Percentiles rank a stretch among this genome's conserved stretches.
These are phyloP conservation scores for Kockiozyma suomiensis DNA, from an alignment of 805 yeast genomes.

Conservation along the genomic window DNA sequence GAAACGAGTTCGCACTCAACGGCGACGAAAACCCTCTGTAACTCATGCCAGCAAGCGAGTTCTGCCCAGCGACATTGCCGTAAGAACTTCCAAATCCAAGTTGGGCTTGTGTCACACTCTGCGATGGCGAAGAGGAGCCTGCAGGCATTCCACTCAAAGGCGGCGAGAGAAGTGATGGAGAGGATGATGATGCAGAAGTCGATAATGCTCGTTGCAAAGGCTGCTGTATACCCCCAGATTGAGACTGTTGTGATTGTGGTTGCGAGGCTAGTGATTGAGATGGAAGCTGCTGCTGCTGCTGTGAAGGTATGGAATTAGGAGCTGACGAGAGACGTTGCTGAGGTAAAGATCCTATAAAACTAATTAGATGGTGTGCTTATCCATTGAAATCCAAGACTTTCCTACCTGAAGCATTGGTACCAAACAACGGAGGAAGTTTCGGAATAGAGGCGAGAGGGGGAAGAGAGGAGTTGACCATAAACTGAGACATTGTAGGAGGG, in stretches of 20 bases:
- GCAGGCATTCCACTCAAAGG: not conserved
- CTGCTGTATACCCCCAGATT: not conserved
- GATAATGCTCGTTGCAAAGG: conserved; percentile 1
- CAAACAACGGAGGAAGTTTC: not conserved
- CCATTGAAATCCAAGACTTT: not conserved
- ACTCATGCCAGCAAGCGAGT: not conserved
- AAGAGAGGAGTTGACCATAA: not conserved
- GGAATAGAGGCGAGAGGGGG: conserved; percentile 7
- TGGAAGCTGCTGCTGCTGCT: not conserved
- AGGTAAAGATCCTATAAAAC: not conserved
- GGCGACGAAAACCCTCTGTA: conserved; percentile 23
- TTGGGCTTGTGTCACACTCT: not conserved
- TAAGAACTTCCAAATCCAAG: conserved; percentile 2
- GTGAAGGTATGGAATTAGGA: not conserved
- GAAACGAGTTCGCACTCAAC: conserved; percentile 12
- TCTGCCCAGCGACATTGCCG: not conserved
- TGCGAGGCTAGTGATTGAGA: conserved; percentile 1
- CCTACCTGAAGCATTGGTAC: conserved; percentile 5
- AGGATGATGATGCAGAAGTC: conserved; percentile 2
- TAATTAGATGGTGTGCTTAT: not conserved
- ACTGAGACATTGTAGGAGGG: not conserved
- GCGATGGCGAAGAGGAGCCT: conserved; percentile 7
- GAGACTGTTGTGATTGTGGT: conserved; percentile 9
- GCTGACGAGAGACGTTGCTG: conserved; percentile 7
- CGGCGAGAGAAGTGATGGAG: not conserved